phyloP scores from a whole-genome alignment of 768 basidiomycete genomes.

The Dictyophora rubrovolvata region DNA sequence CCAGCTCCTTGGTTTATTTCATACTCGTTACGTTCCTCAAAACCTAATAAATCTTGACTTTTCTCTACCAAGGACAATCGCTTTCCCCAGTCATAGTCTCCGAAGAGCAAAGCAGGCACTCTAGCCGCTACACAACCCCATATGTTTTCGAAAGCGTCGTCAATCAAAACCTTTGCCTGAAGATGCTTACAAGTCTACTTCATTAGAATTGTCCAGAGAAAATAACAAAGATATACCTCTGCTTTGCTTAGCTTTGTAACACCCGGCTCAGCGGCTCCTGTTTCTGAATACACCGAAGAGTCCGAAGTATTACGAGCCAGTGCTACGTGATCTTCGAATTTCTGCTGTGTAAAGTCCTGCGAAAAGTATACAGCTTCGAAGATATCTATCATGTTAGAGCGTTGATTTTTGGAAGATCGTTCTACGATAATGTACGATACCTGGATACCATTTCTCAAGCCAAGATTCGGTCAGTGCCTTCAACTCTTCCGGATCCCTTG shows the following conservation, averaged over 20 bases:
- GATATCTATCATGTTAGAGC: slow-evolving; percentile 23
- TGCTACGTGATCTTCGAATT: too few relatives aligned
- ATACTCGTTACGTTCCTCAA: slow-evolving; percentile 24
- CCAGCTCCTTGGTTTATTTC: slow-evolving; percentile 38
- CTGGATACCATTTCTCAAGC: slow-evolving; percentile 57
- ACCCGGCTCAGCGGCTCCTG: too few relatives aligned
- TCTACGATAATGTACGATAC: slow-evolving; percentile 18
- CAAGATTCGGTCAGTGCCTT: slow-evolving; percentile 55
- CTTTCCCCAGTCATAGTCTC: slow-evolving; percentile 68
- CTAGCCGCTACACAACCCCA: slow-evolving; percentile 44
- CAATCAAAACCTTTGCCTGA: slow-evolving; percentile 57
- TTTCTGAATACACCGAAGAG: too few relatives aligned
- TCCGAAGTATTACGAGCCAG: too few relatives aligned
- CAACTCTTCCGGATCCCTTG: slow-evolving; percentile 41
- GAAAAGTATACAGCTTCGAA: slow-evolving; percentile 62
- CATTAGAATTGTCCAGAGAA: background rate
- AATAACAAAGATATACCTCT: slow-evolving; percentile 31
- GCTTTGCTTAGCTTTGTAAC: slow-evolving; percentile 50
- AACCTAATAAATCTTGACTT: slow-evolving; percentile 42
- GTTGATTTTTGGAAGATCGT: background rate
- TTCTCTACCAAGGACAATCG: slow-evolving; percentile 38
- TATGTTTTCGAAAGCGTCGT: slow-evolving; percentile 76
- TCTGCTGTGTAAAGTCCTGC: slow-evolving; percentile 45
- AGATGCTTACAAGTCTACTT: slow-evolving; percentile 53
- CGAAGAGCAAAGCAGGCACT: slow-evolving; percentile 60